Percentiles rank a stretch among this genome's conserved stretches.
Conservation (phyloP, 208 protist genomes). For the Wallacemonas sp. region DNA sequence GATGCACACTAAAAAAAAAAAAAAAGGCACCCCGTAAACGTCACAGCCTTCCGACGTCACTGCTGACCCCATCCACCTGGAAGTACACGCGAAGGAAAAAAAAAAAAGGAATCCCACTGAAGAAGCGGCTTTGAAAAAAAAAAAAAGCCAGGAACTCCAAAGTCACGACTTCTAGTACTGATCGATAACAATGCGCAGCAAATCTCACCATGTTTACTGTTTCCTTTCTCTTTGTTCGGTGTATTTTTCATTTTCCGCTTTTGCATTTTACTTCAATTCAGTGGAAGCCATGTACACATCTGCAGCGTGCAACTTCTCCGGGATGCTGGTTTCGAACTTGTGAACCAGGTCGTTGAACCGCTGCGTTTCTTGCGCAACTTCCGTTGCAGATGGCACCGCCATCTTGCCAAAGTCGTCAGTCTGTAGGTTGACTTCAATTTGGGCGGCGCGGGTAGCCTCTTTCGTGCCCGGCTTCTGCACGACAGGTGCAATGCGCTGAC, state of each 20-base stretch:
- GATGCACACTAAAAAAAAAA: no score
- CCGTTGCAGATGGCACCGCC: slow-evolving; percentile 43
- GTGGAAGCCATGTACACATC: slow-evolving; percentile 78
- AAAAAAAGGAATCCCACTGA: slow-evolving; percentile 22
- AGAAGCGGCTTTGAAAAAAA: slow-evolving; percentile 17
- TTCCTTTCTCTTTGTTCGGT: no score
- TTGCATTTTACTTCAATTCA: slow-evolving; percentile 19
- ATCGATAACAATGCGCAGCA: no score
- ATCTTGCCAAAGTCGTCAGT: slow-evolving; percentile 86
- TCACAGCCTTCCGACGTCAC: no score
- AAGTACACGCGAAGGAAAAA: slow-evolving; percentile 15
- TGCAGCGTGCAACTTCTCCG: slow-evolving; percentile 77
- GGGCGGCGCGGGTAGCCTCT: slow-evolving; percentile 57
- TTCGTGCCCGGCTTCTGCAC: slow-evolving; percentile 79
- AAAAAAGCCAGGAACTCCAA: slow-evolving; percentile 21
- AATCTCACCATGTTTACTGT: no score
- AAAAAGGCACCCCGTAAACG: no score
- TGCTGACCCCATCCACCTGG: no score
- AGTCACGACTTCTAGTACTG: no score
- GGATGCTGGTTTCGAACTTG: slow-evolving; percentile 50
- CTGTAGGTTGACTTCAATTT: slow-evolving; percentile 76
- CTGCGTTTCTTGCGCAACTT: slow-evolving; percentile 66
- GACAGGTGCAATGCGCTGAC: slow-evolving; percentile 76
- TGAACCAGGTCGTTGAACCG: slow-evolving; percentile 67
- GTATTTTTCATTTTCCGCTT: neutral